phyloP scores from a whole-genome alignment of 306 rosid species.

The Vigna unguiculata region DNA sequence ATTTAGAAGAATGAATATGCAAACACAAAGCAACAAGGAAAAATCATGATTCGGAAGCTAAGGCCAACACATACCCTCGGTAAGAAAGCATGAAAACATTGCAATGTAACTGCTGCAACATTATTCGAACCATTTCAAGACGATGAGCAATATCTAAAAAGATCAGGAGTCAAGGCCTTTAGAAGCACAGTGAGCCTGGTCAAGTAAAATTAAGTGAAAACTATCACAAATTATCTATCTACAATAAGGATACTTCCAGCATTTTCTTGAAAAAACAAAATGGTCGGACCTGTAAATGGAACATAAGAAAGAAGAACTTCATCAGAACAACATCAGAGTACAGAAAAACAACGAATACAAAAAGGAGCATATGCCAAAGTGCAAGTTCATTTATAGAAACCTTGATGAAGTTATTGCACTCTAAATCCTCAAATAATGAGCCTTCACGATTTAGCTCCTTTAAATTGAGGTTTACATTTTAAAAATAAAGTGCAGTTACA shows the following conservation, averaged over 20 bases:
- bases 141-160: conserved; percentile 95
- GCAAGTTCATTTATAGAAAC: conserved; percentile 12
- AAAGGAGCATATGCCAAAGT: conserved; percentile 3
- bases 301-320: conserved; percentile 40
- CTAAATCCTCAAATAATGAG: not conserved
- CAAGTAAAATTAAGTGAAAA: conserved; percentile 33
- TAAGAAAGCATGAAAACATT: conserved; percentile 97
- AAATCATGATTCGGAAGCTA: conserved; percentile 21
- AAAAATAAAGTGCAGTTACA: not conserved
- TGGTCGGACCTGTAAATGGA: conserved; percentile 85
- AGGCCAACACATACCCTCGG: conserved; percentile 72
- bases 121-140: conserved; percentile 93
- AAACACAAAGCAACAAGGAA: not conserved
- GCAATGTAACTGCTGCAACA: conserved; percentile 87
- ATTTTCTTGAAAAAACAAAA: conserved; percentile 97
- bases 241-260: conserved; percentile 97
- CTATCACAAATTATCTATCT: conserved; percentile 34
- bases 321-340: conserved; percentile 39
- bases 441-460: not conserved
- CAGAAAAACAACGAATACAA: conserved; percentile 19
- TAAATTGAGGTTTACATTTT: not conserved
- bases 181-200: conserved; percentile 44
- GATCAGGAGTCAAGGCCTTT: conserved; percentile 69
- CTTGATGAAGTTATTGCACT: conserved; percentile 5
- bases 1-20: conserved; percentile 33